Conservation (phyloP, 2,329 filamentous ascomycete species). For the Ceratocystis lukuohia region DNA sequence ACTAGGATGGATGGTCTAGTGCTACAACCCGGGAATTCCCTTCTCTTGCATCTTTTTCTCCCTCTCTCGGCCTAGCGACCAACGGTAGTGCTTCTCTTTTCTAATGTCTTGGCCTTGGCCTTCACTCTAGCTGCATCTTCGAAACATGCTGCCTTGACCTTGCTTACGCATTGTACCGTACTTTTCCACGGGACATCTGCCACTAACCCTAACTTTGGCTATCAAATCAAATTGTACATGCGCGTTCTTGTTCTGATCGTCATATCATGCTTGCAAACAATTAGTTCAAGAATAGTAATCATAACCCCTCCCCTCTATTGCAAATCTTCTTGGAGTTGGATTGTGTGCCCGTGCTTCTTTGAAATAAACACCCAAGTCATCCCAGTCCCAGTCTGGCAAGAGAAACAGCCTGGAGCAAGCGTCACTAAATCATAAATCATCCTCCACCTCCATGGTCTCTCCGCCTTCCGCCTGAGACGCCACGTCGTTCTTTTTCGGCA, state of each 20-base stretch:
- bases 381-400: not conserved
- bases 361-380: not conserved
- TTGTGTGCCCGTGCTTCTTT: not conserved
- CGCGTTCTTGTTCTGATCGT: not conserved
- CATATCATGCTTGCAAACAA: not conserved
- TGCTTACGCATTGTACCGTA: not conserved
- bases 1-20: not conserved
- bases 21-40: slow-evolving; percentile 4
- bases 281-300: slow-evolving; percentile 5
- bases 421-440: slow-evolving; percentile 31
- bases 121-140: not conserved
- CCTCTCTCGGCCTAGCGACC: not conserved
- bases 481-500: slow-evolving; percentile 54
- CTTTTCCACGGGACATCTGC: not conserved
- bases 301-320: not conserved
- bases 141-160: not conserved
- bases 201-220: not conserved
- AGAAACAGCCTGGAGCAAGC: not conserved
- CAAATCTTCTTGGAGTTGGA: not conserved
- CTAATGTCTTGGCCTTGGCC: not conserved
- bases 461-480: slow-evolving; percentile 37
- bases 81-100: not conserved
- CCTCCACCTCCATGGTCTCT: slow-evolving; percentile 58
- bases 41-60: not conserved
- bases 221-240: not conserved